phyloP scores from a whole-genome alignment of 441 rosid genomes.

The Populus tomentosa region DNA sequence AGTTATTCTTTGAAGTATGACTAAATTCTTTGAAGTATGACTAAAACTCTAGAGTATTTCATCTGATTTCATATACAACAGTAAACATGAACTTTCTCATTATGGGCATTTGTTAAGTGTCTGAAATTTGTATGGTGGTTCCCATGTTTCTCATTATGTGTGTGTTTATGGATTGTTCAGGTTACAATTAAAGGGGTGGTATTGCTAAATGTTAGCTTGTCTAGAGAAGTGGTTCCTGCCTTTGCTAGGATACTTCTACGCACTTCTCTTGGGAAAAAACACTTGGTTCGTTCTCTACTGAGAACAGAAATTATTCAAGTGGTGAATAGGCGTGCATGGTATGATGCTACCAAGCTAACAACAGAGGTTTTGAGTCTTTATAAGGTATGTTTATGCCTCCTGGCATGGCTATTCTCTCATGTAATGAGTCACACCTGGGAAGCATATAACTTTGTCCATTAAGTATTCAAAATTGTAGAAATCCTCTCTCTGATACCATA shows the following conservation, averaged over 20 bases:
- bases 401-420: not conserved
- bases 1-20: not conserved
- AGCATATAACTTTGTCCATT: too few species aligned
- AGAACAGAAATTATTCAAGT: slow-evolving; percentile 92
- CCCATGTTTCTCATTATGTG: not conserved
- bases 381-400: slow-evolving; percentile 45
- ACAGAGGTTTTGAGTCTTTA: slow-evolving; percentile 79
- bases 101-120: not conserved
- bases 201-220: slow-evolving; percentile 74
- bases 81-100: not conserved
- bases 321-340: slow-evolving; percentile 93
- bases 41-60: not conserved
- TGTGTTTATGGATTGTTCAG: slow-evolving; percentile 28
- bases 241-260: slow-evolving; percentile 89
- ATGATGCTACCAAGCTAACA: slow-evolving; percentile 79
- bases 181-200: slow-evolving; percentile 59
- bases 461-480: not conserved
- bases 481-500: not conserved
- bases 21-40: not conserved
- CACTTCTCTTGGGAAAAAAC: slow-evolving; percentile 90
- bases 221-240: slow-evolving; percentile 92
- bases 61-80: not conserved
- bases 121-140: not conserved
- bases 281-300: slow-evolving; percentile 81
- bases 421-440: not conserved